Evolutionary conservation across 495 filamentous ascomycete genomes (phyloP).

Genomic region (Evansstolkia leycettana): DNA sequence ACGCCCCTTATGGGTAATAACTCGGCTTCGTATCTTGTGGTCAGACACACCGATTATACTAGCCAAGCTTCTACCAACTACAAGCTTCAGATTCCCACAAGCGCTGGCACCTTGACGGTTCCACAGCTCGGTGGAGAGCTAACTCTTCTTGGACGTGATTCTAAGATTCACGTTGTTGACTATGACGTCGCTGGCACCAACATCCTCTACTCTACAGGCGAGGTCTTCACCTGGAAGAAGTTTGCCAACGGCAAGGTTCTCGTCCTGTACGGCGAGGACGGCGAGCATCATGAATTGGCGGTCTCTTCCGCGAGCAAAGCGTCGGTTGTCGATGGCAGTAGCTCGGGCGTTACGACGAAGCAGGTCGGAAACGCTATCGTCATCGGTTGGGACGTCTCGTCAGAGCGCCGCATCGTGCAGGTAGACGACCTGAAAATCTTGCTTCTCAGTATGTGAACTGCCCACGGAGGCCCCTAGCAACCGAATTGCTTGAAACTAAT

Average conservation of each 20-base stretch:
- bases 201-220: slow-evolving; percentile 63
- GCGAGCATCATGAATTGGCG: slow-evolving; percentile 58
- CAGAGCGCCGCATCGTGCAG: slow-evolving; percentile 39
- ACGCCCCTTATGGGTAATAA: slow-evolving; percentile 46
- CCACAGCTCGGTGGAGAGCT: slow-evolving; percentile 52
- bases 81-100: slow-evolving; percentile 48
- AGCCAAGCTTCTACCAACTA: slow-evolving; percentile 44
- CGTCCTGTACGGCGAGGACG: slow-evolving; percentile 57
- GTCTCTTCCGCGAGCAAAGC: slow-evolving; percentile 29
- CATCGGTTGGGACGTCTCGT: slow-evolving; percentile 43
- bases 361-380: slow-evolving; percentile 33
- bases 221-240: slow-evolving; percentile 62
- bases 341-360: slow-evolving; percentile 25
- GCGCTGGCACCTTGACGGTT: slow-evolving; percentile 44
- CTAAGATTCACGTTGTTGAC: slow-evolving; percentile 63
- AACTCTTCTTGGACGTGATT: slow-evolving; percentile 59
- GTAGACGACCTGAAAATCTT: slow-evolving; percentile 44
- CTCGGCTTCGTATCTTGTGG: slow-evolving; percentile 48
- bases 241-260: slow-evolving; percentile 47
- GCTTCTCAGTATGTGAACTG: slow-evolving; percentile 28
- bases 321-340: slow-evolving; percentile 36
- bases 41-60: slow-evolving; percentile 52
- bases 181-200: slow-evolving; percentile 52
- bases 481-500: slow-evolving; percentile 1
- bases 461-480: not conserved